Percentiles rank a stretch among this genome's conserved stretches.
Evolutionary conservation across 1,139 yeast genomes (phyloP).

Genomic region (Hansenula sp.): DNA sequence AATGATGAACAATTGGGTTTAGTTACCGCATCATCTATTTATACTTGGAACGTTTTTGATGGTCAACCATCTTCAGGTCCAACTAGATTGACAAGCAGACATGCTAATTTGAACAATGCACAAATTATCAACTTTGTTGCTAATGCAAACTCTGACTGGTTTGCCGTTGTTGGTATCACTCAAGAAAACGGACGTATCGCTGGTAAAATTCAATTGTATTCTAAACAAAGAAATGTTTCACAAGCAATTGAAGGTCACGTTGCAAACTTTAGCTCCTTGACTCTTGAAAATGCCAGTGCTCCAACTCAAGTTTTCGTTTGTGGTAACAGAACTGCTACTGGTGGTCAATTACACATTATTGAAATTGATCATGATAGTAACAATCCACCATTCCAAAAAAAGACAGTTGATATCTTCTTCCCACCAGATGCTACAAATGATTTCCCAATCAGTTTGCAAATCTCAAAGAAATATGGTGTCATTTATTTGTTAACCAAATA

Average conservation of each 20-base stretch:
- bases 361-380: constrained; percentile 93
- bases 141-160: constrained; percentile 83
- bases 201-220: constrained; percentile 91
- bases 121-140: constrained; percentile 91
- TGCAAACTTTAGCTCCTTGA: constrained; percentile 76
- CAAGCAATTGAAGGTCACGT: constrained; percentile 99
- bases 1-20: constrained; percentile 70
- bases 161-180: constrained; percentile 91
- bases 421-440: constrained; percentile 96
- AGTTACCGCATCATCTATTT: constrained; percentile 72
- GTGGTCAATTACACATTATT: constrained; percentile 81
- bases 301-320: constrained; percentile 88
- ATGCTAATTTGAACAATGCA: constrained; percentile 69
- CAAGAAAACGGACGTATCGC: constrained; percentile 94
- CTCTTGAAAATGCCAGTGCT: constrained; percentile 65
- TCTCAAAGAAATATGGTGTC: constrained; percentile 82
- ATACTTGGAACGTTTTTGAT: constrained; percentile 81
- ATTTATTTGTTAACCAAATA: constrained; percentile 88
- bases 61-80: constrained; percentile 77
- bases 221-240: constrained; percentile 83
- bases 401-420: constrained; percentile 88
- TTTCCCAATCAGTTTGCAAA: constrained; percentile 92
- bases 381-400: constrained; percentile 85
- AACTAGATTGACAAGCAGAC: constrained; percentile 74
- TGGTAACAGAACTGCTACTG: constrained; percentile 76